phyloP scores from a whole-genome alignment of 2,329 filamentous ascomycete species.

The Sporothrix euskadiensis region DNA sequence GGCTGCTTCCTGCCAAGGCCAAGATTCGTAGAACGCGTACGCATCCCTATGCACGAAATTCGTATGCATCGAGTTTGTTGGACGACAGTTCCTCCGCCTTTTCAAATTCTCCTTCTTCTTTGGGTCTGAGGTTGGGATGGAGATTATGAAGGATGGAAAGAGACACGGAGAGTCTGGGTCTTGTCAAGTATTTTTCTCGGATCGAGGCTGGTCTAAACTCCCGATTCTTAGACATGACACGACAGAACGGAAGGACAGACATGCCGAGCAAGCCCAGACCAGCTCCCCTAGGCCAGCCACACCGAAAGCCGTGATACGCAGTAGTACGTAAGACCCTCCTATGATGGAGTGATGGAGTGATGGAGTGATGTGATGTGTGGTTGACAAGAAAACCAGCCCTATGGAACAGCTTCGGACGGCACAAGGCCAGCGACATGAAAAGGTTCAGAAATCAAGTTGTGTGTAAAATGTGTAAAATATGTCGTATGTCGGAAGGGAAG shows the following conservation, averaged over 20 bases:
- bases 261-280: neutral
- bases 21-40: neutral
- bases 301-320: neutral
- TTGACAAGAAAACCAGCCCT: neutral
- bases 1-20: neutral
- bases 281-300: neutral
- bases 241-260: neutral
- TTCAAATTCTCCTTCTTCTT: neutral
- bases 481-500: neutral
- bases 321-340: slow-evolving; percentile 1
- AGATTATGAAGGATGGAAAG: neutral
- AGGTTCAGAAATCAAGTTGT: neutral
- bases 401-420: neutral
- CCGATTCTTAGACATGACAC: neutral
- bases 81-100: neutral
- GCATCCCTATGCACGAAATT: neutral
- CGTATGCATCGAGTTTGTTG: neutral
- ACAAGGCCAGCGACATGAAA: neutral
- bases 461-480: neutral
- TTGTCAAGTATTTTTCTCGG: neutral
- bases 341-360: neutral
- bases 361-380: neutral
- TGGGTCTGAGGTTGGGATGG: neutral
- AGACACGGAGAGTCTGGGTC: neutral
- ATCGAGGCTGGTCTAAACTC: neutral